Evolutionary conservation across 2,329 filamentous ascomycete genomes (phyloP).

Genomic region (Cordyceps cateniannulata): DNA sequence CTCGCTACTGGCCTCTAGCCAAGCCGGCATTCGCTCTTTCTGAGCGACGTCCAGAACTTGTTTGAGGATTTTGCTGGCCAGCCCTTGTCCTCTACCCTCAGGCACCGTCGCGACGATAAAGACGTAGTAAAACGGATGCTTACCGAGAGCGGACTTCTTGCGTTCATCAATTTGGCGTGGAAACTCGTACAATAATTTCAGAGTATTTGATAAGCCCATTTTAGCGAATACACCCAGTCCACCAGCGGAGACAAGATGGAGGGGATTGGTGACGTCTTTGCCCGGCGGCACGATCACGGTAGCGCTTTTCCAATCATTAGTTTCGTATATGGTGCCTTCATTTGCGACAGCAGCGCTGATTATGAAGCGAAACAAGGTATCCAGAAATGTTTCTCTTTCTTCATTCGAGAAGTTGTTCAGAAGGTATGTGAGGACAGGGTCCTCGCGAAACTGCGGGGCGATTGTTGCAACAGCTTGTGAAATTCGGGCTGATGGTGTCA

Average conservation of each 20-base stretch:
- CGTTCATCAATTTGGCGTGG: background rate
- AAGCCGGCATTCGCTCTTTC: background rate
- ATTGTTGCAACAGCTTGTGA: background rate
- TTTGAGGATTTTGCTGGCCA: background rate
- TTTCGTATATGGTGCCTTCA: background rate
- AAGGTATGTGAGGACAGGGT: background rate
- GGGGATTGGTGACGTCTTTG: background rate
- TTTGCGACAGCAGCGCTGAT: background rate
- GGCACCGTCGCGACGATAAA: background rate
- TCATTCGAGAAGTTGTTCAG: background rate
- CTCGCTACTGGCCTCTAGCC: background rate
- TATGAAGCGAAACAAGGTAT: background rate
- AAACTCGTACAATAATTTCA: background rate
- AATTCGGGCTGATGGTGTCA: background rate
- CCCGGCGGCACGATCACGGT: background rate
- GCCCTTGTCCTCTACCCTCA: background rate
- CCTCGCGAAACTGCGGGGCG: constrained; percentile 20
- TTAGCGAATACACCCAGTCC: background rate
- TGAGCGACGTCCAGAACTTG: background rate
- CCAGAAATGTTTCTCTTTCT: background rate
- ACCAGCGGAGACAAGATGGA: background rate
- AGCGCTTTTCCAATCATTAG: background rate
- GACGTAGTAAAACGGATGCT: background rate
- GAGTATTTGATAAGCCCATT: background rate
- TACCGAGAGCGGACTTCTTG: background rate